Evolutionary conservation across 768 basidiomycete species (phyloP).

Genomic region (Nevesoporus exiguus): DNA sequence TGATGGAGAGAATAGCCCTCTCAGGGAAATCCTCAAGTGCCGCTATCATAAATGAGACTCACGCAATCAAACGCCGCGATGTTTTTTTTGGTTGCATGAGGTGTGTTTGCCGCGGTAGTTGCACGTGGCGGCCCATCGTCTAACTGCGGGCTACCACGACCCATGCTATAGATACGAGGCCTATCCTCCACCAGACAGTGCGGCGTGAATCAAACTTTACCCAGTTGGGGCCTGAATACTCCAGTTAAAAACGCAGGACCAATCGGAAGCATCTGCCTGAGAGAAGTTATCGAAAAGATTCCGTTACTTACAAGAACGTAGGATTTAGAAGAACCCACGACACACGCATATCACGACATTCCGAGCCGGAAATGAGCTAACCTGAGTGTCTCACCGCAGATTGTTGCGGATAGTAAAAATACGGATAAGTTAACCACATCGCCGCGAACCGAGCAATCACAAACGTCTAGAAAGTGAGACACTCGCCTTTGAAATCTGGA

Average conservation of each 20-base stretch:
- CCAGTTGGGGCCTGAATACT: neutral
- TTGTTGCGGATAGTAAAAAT: neutral
- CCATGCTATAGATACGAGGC: neutral
- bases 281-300: neutral
- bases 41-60: conserved; percentile 9
- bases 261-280: neutral
- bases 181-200: neutral
- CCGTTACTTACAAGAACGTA: conserved; percentile 3
- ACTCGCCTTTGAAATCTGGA: conserved; percentile 2
- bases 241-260: neutral
- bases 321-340: neutral
- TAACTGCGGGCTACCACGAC: neutral
- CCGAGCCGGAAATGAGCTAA: conserved; percentile 4
- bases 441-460: neutral
- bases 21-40: conserved; percentile 5
- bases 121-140: neutral
- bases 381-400: conserved; percentile 16
- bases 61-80: conserved; percentile 10
- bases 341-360: neutral
- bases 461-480: conserved; percentile 19
- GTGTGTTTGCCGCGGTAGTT: neutral
- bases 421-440: neutral
- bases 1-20: conserved; percentile 2
- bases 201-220: neutral
- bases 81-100: neutral